These are phyloP conservation scores for Tephrocybe rancida DNA, from an alignment of 768 basidiomycete genomes.

Conservation along the genomic window DNA sequence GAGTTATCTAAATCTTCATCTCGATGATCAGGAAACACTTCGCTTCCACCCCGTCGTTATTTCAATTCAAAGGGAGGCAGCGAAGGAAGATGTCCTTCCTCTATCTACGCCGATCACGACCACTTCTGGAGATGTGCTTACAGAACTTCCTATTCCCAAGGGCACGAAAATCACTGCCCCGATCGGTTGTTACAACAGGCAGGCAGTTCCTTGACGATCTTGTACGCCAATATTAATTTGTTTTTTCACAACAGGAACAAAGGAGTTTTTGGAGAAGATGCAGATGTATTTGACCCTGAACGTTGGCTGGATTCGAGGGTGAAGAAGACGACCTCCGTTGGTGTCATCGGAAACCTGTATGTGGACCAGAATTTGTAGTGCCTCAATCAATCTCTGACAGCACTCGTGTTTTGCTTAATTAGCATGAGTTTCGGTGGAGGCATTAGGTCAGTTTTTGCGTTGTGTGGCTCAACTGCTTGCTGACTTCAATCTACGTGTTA, in stretches of 20 bases:
- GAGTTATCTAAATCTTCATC: neutral
- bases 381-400: no score
- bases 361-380: no score
- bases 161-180: conserved; percentile 52
- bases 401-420: no score
- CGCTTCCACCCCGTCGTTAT: conserved; percentile 42
- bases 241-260: conserved; percentile 30
- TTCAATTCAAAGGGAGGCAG: conserved; percentile 38
- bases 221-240: neutral
- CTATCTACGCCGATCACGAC: conserved; percentile 55
- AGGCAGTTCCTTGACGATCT: neutral
- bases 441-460: conserved; percentile 24
- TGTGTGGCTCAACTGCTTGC: neutral
- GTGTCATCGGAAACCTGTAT: conserved; percentile 50
- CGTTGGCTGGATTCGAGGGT: conserved; percentile 47
- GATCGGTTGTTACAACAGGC: conserved; percentile 58
- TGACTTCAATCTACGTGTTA: conserved; percentile 3
- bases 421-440: conserved; percentile 34
- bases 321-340: conserved; percentile 41
- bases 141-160: conserved; percentile 50
- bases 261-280: conserved; percentile 49
- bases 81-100: conserved; percentile 58
- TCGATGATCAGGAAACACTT: conserved; percentile 45
- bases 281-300: conserved; percentile 47
- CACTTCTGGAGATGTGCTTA: conserved; percentile 42